These are phyloP conservation scores for Centrapalus pauciflorus DNA, from an alignment of 129 eudicot genomes.

Conservation along the genomic window DNA sequence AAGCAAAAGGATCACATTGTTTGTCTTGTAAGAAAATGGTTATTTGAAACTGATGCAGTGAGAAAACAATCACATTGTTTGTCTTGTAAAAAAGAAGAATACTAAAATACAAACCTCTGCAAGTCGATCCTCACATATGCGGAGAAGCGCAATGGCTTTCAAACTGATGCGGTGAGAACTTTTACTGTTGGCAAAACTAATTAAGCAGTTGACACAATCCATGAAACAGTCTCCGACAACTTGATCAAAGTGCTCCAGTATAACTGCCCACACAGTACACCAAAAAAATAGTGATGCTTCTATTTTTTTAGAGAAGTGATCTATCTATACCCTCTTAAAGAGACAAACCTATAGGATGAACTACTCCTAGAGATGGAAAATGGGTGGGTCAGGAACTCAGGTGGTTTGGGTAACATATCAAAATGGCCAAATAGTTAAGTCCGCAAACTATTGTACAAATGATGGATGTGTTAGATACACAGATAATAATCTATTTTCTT, in stretches of 20 bases:
- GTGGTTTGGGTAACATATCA: too few species aligned
- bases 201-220: constrained; percentile 91
- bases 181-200: constrained; percentile 86
- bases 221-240: constrained; percentile 87
- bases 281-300: not conserved
- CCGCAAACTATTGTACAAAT: too few species aligned
- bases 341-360: not conserved
- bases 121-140: constrained; percentile 98
- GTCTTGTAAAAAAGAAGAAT: not conserved
- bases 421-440: too few species aligned
- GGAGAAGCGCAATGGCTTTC: constrained; percentile 95
- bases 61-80: too few species aligned
- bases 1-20: not conserved
- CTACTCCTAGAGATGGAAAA: too few species aligned
- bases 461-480: too few species aligned
- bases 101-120: constrained; percentile 71
- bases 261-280: constrained; percentile 47
- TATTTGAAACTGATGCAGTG: not conserved
- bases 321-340: not conserved
- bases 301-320: not conserved
- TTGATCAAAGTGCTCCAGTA: constrained; percentile 93
- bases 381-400: too few species aligned
- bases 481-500: too few species aligned
- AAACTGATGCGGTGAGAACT: constrained; percentile 81
- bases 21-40: not conserved